Percentiles rank a stretch among this genome's conserved stretches.
Evolutionary conservation across 164 flowering plant species (phyloP).

Genomic region (Tetrastigma voinierianum): DNA sequence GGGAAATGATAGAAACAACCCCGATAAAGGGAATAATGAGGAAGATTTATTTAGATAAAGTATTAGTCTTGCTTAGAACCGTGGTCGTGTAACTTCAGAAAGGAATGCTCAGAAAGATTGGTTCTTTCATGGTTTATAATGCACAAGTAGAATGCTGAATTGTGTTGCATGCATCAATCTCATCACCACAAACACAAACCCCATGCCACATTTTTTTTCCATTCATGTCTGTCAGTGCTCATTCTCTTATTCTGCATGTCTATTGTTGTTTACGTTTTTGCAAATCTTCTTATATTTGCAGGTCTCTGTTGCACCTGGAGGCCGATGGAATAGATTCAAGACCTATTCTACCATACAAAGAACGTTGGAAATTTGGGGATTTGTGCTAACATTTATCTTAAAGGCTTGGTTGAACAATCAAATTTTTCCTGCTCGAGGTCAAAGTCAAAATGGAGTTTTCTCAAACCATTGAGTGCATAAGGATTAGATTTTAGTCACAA

Average conservation of each 20-base stretch:
- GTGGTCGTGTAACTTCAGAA: too few species aligned
- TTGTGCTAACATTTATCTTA: constrained; percentile 70
- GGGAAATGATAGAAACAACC: background rate
- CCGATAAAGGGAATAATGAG: background rate
- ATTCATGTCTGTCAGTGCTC: too few species aligned
- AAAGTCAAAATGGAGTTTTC: constrained; percentile 12
- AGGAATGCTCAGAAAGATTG: too few species aligned
- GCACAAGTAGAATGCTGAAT: too few species aligned
- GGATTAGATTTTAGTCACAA: background rate
- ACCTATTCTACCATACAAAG: constrained; percentile 95
- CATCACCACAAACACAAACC: too few species aligned
- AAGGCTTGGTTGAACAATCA: constrained; percentile 80
- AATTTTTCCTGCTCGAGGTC: constrained; percentile 87
- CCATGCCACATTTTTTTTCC: too few species aligned
- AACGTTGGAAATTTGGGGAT: constrained; percentile 97
- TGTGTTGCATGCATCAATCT: too few species aligned
- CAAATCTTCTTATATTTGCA: constrained; percentile 23
- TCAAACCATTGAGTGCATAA: background rate
- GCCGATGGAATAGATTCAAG: constrained; percentile 95
- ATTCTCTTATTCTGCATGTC: too few species aligned
- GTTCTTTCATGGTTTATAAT: too few species aligned
- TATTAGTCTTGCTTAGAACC: too few species aligned
- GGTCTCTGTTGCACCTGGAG: constrained; percentile 98
- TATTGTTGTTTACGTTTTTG: too few species aligned
- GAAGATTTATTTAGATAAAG: background rate